Percentiles rank a stretch among this genome's conserved stretches.
Evolutionary conservation across 2,329 filamentous ascomycete genomes (phyloP).

Genomic region (Pyrenochaeta sp.): DNA sequence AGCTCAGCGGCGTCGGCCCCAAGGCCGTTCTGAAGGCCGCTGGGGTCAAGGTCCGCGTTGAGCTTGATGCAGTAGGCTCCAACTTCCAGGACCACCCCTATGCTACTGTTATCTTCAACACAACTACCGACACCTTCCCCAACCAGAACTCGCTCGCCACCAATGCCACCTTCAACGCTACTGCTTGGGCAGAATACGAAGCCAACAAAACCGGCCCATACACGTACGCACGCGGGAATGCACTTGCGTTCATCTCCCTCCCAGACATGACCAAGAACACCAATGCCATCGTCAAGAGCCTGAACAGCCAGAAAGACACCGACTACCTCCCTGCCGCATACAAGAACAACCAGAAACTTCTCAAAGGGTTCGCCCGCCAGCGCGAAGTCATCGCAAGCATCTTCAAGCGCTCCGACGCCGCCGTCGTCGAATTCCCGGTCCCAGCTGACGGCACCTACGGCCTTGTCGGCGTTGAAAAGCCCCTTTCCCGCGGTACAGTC

Average conservation of each 20-base stretch:
- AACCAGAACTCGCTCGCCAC: constrained; percentile 30
- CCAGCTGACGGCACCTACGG: constrained; percentile 47
- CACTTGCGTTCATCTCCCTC: constrained; percentile 36
- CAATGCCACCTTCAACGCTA: constrained; percentile 45
- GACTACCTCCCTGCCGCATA: constrained; percentile 36
- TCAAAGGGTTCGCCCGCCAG: constrained; percentile 33
- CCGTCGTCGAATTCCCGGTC: constrained; percentile 37
- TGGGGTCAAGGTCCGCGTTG: constrained; percentile 35
- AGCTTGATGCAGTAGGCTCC: constrained; percentile 41
- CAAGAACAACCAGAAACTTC: constrained; percentile 28
- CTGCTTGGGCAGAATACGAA: constrained; percentile 41
- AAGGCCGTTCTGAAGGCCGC: constrained; percentile 39
- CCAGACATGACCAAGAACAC: constrained; percentile 30
- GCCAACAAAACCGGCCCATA: constrained; percentile 44
- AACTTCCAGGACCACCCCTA: constrained; percentile 48
- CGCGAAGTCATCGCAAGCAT: constrained; percentile 29
- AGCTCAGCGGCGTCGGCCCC: constrained; percentile 44
- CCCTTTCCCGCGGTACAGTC: constrained; percentile 45
- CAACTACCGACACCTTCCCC: constrained; percentile 31
- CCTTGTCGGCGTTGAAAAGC: constrained; percentile 43
- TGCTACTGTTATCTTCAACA: constrained; percentile 33
- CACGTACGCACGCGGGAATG: constrained; percentile 35
- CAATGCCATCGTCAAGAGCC: constrained; percentile 7
- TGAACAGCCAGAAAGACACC: constrained; percentile 20
- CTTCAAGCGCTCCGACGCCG: constrained; percentile 32